Percentiles rank a stretch among this genome's conserved stretches.
These are phyloP conservation scores for Fusarium stilboides DNA, from an alignment of 2,329 filamentous ascomycete species.

Conservation along the genomic window DNA sequence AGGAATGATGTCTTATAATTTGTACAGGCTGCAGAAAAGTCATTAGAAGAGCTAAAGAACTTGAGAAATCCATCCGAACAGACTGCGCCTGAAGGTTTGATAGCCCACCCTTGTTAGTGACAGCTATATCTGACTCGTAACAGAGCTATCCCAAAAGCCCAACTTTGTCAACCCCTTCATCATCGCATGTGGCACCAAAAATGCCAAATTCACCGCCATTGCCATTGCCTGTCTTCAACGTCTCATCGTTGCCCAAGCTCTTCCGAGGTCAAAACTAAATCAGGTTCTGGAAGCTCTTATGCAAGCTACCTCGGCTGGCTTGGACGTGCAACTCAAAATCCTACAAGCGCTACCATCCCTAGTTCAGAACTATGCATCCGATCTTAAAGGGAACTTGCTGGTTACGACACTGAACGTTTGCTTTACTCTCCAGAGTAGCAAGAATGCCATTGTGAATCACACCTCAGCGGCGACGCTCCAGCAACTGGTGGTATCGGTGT, in stretches of 20 bases:
- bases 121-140: constrained; percentile 42
- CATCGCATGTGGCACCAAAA: constrained; percentile 90
- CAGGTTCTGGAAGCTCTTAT: constrained; percentile 91
- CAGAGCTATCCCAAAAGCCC: constrained; percentile 85
- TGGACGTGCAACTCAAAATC: constrained; percentile 97
- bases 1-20: constrained; percentile 2
- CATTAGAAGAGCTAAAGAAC: constrained; percentile 86
- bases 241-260: constrained; percentile 84
- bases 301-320: constrained; percentile 82
- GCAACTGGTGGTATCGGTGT: constrained; percentile 91
- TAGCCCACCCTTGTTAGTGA: constrained; percentile 27
- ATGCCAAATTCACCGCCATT: constrained; percentile 90
- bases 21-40: constrained; percentile 88
- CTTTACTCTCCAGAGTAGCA: constrained; percentile 90
- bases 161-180: constrained; percentile 95
- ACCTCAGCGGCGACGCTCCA: constrained; percentile 97
- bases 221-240: constrained; percentile 91
- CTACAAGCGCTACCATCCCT: constrained; percentile 91
- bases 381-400: constrained; percentile 85
- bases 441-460: constrained; percentile 93
- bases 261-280: constrained; percentile 84
- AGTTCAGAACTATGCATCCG: constrained; percentile 88
- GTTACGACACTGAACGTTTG: constrained; percentile 90
- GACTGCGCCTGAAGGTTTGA: constrained; percentile 57
- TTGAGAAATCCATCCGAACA: constrained; percentile 55